Percentiles rank a stretch among this genome's conserved stretches.
These are phyloP conservation scores for Crepidotus sp. DNA, from an alignment of 1,284 basidiomycete species.

Conservation along the genomic window DNA sequence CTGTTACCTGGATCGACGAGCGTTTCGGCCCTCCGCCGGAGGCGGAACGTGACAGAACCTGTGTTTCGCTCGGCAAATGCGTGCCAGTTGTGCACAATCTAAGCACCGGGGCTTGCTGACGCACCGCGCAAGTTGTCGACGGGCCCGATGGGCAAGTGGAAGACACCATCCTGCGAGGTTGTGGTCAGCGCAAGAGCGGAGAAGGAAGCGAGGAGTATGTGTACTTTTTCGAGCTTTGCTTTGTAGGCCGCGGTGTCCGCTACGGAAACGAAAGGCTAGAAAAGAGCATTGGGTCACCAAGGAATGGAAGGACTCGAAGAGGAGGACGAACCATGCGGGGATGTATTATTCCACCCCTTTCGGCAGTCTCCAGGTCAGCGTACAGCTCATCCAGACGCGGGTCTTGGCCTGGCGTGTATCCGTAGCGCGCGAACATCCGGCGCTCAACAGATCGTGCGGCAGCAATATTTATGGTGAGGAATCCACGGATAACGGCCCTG, in stretches of 20 bases:
- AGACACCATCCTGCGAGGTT: background rate
- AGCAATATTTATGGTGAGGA: constrained; percentile 14
- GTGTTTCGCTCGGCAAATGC: background rate
- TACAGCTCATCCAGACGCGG: constrained; percentile 21
- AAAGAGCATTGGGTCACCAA: background rate
- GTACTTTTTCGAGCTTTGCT: background rate
- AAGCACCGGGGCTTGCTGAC: background rate
- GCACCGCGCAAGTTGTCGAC: too few species aligned
- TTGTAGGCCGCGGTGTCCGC: background rate
- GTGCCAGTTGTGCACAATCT: background rate
- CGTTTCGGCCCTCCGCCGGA: background rate
- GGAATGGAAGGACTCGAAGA: background rate
- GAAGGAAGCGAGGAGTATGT: background rate
- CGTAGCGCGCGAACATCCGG: constrained; percentile 10
- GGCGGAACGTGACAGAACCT: background rate
- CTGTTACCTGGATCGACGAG: background rate
- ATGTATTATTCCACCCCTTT: background rate
- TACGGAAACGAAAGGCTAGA: too few species aligned
- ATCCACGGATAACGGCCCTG: constrained; percentile 14
- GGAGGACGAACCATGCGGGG: background rate
- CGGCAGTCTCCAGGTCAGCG: constrained; percentile 15
- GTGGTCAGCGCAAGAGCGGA: background rate
- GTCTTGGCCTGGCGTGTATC: constrained; percentile 19
- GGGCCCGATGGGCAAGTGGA: too few species aligned
- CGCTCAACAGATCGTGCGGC: constrained; percentile 15